Percentiles rank a stretch among this genome's conserved stretches.
Evolutionary conservation across 257 asterid species (phyloP).

Genomic region (Lavandula angustifolia): DNA sequence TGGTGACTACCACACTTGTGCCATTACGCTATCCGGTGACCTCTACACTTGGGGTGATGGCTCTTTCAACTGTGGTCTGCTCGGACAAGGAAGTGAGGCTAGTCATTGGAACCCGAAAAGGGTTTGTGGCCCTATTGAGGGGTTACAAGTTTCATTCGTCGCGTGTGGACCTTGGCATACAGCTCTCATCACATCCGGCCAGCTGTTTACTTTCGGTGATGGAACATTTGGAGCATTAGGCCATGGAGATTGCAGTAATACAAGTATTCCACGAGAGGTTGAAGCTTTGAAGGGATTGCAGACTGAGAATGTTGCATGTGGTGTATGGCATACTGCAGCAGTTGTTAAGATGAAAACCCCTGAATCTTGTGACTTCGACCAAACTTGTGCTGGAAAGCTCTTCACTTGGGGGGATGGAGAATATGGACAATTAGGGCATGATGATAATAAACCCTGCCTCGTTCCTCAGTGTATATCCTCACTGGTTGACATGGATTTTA

Average conservation of each 20-base stretch:
- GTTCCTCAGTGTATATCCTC: constrained; percentile 56
- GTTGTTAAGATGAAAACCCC: constrained; percentile 45
- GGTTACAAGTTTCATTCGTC: constrained; percentile 61
- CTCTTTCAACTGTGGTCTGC: constrained; percentile 53
- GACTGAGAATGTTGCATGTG: constrained; percentile 69
- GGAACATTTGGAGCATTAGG: constrained; percentile 92
- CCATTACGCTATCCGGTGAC: constrained; percentile 76
- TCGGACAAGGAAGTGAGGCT: constrained; percentile 66
- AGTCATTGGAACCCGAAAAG: constrained; percentile 85
- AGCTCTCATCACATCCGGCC: constrained; percentile 63
- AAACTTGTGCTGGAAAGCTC: constrained; percentile 48
- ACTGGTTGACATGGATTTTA: constrained; percentile 42
- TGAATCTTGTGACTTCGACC: constrained; percentile 26
- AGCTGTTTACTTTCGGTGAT: constrained; percentile 80
- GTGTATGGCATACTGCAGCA: constrained; percentile 95
- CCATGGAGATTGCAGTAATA: constrained; percentile 53
- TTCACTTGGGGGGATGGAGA: constrained; percentile 97
- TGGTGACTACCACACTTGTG: constrained; percentile 80
- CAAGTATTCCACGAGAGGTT: constrained; percentile 64
- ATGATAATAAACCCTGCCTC: constrained; percentile 46
- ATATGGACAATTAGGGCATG: constrained; percentile 70
- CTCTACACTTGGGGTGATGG: constrained; percentile 91
- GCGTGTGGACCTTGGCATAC: constrained; percentile 97
- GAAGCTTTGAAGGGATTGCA: constrained; percentile 55
- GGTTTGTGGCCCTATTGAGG: constrained; percentile 61